Conservation (phyloP, 225 moss, liverwort and hornwort species). For the Straminergon stramineum region DNA sequence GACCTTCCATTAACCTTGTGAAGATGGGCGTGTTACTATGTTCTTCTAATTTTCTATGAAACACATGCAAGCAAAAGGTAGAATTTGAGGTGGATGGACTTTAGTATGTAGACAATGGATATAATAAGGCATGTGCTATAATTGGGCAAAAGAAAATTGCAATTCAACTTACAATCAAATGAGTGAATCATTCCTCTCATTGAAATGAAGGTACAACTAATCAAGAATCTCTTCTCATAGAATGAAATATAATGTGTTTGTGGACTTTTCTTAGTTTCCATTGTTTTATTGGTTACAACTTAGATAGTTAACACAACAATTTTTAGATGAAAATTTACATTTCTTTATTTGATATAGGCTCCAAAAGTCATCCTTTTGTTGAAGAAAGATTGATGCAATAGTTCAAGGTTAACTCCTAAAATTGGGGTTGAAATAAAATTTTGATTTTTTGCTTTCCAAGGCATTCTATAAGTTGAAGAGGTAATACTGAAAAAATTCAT, state of each 20-base stretch:
- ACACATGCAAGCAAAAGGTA: neutral
- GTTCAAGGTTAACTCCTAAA: neutral
- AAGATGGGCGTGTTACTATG: too few relatives aligned
- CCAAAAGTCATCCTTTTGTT: neutral
- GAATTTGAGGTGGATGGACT: rapidly evolving
- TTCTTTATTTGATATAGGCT: rapidly evolving
- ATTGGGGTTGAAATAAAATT: neutral
- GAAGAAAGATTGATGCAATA: rapidly evolving
- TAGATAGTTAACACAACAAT: neutral
- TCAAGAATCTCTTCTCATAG: rapidly evolving
- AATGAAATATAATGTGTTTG: rapidly evolving
- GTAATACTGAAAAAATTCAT: neutral
- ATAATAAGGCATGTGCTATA: rapidly evolving
- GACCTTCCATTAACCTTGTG: neutral
- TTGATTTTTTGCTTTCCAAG: rapidly evolving
- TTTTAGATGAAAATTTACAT: neutral
- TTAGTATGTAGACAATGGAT: neutral
- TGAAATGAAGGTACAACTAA: neutral
- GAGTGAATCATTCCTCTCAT: neutral
- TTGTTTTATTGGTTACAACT: rapidly evolving
- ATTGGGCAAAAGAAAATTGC: neutral
- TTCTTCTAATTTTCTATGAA: neutral
- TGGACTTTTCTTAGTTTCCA: neutral
- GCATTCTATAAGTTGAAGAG: neutral
- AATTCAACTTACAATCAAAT: neutral